Evolutionary conservation across 208 protist species (phyloP).

Genomic region (Angomonas ambiguus): DNA sequence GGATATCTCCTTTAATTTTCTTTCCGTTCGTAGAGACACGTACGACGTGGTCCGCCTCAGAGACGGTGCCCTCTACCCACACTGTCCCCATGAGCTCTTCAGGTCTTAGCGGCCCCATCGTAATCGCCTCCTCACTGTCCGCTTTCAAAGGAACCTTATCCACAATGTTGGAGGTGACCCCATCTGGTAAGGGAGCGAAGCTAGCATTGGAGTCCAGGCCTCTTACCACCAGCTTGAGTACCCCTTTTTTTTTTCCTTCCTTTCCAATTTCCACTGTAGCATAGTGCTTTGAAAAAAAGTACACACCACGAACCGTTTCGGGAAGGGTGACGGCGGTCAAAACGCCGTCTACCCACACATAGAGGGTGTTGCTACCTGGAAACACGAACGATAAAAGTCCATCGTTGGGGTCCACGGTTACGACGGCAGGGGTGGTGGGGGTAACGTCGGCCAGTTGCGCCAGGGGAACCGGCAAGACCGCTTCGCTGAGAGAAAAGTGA

Average conservation of each 20-base stretch:
- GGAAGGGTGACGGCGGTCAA: neutral
- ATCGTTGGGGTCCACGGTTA: neutral
- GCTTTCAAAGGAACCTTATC: constrained; percentile 11
- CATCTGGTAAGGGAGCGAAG: constrained; percentile 17
- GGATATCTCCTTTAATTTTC: neutral
- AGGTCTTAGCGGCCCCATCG: neutral
- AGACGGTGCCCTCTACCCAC: constrained; percentile 16
- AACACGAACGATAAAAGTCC: neutral
- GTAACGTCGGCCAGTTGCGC: neutral
- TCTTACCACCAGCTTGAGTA: constrained; percentile 20
- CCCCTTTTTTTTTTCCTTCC: constrained; percentile 8
- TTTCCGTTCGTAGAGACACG: constrained; percentile 9
- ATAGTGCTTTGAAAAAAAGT: neutral
- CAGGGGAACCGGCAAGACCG: neutral
- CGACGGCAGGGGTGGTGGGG: neutral
- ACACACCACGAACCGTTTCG: neutral
- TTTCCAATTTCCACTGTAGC: constrained; percentile 1
- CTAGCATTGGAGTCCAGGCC: constrained; percentile 15
- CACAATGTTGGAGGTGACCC: constrained; percentile 9
- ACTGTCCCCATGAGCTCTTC: constrained; percentile 7
- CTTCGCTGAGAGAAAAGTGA: neutral
- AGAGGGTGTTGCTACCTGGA: constrained; percentile 2
- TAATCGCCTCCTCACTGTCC: neutral
- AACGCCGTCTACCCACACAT: neutral
- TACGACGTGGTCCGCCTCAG: constrained; percentile 17